Evolutionary conservation across 2,329 filamentous ascomycete species (phyloP), one percentile per base, ranked within the genome.

Genomic region (Penicillium concentricum): DNA sequence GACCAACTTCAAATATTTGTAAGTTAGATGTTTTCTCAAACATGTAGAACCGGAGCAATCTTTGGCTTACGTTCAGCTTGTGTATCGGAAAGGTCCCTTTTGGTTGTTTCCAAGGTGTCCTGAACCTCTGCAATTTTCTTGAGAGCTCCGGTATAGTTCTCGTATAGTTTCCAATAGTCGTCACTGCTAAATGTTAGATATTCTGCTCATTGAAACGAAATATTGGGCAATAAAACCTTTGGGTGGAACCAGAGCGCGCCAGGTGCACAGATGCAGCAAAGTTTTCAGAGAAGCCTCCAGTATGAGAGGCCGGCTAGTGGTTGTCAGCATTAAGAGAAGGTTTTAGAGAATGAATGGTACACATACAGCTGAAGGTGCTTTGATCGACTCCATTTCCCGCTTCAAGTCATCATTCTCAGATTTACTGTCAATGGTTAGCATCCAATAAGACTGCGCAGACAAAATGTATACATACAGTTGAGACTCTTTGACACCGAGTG

Each of bases 151-250:
- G 73, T 70, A 54, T 74, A 76, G 43, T 72, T 71, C 15, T 76
- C 72, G 55, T 75, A 76, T 44, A 77, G 45, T 58, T 74, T 76
- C 70, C 72, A 75, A 54, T 75, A 75, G 28, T 75, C 71, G 43
- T 75, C 73, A 55, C 73, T 74, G 45, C 9, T 50, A 10, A n/a
- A 24, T 20, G 56, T 70, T 59, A 69, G 63, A 42, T 24, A 18
- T 30, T 7, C 5, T 18, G n/a, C 18, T 18, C 35, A 42, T 30
- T 13, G 10, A 16, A 18, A 32, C 42, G 44, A 35, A n/a, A 39
- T 26, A 8, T 5, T 8, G 16, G 5, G 26, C 5, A 39, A 8
- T 47, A 52, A 54, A 66, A 75, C 74, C 69, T 73, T 60, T 76
- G 73, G 8, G 69, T 67, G 51, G 71, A 74, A 50, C 71, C 72